Conservation (phyloP, 208 protist species). For the Trypanosoma theileri region DNA sequence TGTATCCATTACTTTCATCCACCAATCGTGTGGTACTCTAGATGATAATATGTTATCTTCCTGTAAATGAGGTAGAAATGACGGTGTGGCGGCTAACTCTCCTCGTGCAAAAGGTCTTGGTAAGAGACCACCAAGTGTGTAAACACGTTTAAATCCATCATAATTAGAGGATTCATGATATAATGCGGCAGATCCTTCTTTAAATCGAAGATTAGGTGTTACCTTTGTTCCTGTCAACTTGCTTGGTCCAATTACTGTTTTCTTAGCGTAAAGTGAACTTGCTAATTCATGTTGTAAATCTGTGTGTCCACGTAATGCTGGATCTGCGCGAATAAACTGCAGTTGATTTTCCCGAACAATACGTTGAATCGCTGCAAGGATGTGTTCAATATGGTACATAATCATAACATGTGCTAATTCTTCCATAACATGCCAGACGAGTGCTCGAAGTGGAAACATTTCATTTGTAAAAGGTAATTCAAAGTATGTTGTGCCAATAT, state of each 20-base stretch:
- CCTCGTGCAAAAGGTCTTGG: constrained; percentile 46
- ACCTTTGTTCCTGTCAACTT: constrained; percentile 27
- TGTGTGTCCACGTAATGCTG: constrained; percentile 24
- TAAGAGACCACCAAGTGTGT: constrained; percentile 65
- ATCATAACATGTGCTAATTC: constrained; percentile 83
- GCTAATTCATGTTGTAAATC: constrained; percentile 37
- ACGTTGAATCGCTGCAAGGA: constrained; percentile 62
- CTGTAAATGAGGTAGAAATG: constrained; percentile 68
- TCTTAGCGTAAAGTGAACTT: constrained; percentile 31
- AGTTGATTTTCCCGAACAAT: constrained; percentile 74
- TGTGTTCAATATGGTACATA: constrained; percentile 73
- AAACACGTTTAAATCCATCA: constrained; percentile 59
- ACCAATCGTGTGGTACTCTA: constrained; percentile 24
- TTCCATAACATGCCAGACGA: constrained; percentile 82
- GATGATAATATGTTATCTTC: constrained; percentile 30
- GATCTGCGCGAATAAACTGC: constrained; percentile 64
- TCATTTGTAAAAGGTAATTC: constrained; percentile 64
- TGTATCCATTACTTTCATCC: constrained; percentile 1
- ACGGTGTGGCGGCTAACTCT: constrained; percentile 41
- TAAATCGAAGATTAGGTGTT: constrained; percentile 25
- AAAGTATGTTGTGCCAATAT: constrained; percentile 47
- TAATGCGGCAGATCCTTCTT: constrained; percentile 33
- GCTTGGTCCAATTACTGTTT: background rate
- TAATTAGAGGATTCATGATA: constrained; percentile 76
- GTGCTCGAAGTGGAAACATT: constrained; percentile 59